Conservation (phyloP, 164 flowering plant species). For the Cinnamomum chago region DNA sequence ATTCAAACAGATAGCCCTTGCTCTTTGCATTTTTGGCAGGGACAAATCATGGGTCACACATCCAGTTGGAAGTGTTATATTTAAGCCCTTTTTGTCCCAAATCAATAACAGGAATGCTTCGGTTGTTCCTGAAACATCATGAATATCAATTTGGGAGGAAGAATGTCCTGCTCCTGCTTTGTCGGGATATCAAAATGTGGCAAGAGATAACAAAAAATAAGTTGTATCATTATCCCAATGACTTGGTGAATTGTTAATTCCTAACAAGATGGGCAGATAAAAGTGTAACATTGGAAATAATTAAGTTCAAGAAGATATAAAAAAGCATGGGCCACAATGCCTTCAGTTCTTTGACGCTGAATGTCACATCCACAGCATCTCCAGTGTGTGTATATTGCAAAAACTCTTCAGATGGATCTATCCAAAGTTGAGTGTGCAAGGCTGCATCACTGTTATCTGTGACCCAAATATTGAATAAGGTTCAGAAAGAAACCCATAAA, state of each 20-base stretch:
- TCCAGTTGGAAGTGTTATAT: background rate
- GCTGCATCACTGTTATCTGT: slow-evolving; percentile 73
- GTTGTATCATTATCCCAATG: background rate
- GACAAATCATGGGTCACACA: background rate
- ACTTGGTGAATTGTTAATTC: background rate
- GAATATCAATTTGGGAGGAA: background rate
- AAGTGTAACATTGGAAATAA: background rate
- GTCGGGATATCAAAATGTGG: background rate
- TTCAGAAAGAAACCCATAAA: background rate
- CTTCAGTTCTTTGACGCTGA: slow-evolving; percentile 91
- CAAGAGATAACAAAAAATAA: background rate
- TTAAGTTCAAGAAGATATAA: background rate
- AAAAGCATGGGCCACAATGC: slow-evolving; percentile 22
- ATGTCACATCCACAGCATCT: slow-evolving; percentile 89
- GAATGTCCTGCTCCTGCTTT: background rate
- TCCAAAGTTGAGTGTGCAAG: slow-evolving; percentile 94
- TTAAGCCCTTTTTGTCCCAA: background rate
- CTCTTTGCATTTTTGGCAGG: no score
- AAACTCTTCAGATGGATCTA: slow-evolving; percentile 95
- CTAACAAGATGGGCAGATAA: background rate
- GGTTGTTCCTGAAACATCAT: background rate
- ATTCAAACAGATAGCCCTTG: no score
- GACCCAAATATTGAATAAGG: slow-evolving; percentile 15
- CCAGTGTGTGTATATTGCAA: slow-evolving; percentile 77
- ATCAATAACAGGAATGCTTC: background rate